Percentiles rank a stretch among this genome's conserved stretches.
These are phyloP conservation scores for Epichloe bromicola DNA, from an alignment of 2,329 filamentous ascomycete species.

Conservation along the genomic window DNA sequence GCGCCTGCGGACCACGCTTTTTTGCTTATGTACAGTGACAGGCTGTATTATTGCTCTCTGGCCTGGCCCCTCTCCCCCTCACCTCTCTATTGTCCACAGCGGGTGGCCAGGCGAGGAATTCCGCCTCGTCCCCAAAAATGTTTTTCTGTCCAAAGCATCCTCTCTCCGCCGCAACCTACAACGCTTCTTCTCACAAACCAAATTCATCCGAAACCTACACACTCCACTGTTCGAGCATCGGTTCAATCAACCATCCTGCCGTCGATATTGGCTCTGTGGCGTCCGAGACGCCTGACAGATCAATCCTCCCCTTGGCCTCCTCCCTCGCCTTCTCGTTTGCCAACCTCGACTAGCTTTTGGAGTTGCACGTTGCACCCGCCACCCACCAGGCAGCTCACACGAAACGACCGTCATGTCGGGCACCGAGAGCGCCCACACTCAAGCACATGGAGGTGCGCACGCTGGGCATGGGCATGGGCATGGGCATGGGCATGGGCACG, in stretches of 20 bases:
- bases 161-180: slow-evolving; percentile 1
- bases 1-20: no score
- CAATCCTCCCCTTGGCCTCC: background rate
- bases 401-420: slow-evolving; percentile 31
- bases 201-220: background rate
- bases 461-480: slow-evolving; percentile 1
- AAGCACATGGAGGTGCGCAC: slow-evolving; percentile 10
- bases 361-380: background rate
- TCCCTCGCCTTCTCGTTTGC: background rate
- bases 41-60: no score
- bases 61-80: background rate
- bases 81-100: no score
- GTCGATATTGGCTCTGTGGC: background rate
- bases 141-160: background rate
- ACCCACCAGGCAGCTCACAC: background rate
- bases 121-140: background rate
- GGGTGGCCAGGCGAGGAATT: background rate
- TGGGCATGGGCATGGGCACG: slow-evolving; percentile 4
- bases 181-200: background rate
- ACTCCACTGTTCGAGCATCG: background rate
- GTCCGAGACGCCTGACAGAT: background rate
- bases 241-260: background rate
- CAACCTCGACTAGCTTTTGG: background rate
- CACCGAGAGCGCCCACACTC: slow-evolving; percentile 25
- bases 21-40: no score